Base-by-base conservation (phyloP, 805 yeast species). In the Saccharomycopsis olivae region DNA sequence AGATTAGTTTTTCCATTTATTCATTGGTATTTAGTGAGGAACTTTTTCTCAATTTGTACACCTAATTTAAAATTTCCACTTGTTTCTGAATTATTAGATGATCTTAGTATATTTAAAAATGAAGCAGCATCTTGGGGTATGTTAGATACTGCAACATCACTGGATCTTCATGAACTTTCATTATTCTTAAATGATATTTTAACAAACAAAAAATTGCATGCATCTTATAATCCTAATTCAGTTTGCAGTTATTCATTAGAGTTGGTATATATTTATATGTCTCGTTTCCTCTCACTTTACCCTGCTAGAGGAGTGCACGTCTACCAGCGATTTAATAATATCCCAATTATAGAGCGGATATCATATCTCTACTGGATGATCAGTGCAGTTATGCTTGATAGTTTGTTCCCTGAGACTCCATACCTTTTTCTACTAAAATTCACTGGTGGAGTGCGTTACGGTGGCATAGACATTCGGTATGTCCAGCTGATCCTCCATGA, bases 361-460 rank as follows among this genome's bases (percentile, higher is more conserved):
- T 30, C 16, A n/a, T n/a, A n/a, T n/a, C n/a, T n/a, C n/a, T 39
- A 39, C 27, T 35, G 47, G 35, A 21, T 43, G 5, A 35, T 35
- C 10, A 20, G 23, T n/a, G 11, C 34, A 14, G 15, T 31, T 9
- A 28, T 39, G 6, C 24, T 43, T 6, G 47, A 43, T 18, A 32
- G 18, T 20, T 13, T 43, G 3, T 43, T 43, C 17, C 35, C 43
- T 4, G 43, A 39, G 14, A 9, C 35, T 3, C 18, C 31, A 6
- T 43, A 35, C 16, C 18, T 43, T 8, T 43, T 35, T 20, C 19
- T 34, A 4, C 25, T 36, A 11, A 25, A 31, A 16, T 43, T 39
- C 16, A 18, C 47, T 5, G 44, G 40, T 9, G 11, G 19, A 5
- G 33, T 31, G 10, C 11, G 21, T 11, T 27, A 14, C 11, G 16